Base-by-base conservation (phyloP, 805 yeast genomes). In the Komagataella pastoris region DNA sequence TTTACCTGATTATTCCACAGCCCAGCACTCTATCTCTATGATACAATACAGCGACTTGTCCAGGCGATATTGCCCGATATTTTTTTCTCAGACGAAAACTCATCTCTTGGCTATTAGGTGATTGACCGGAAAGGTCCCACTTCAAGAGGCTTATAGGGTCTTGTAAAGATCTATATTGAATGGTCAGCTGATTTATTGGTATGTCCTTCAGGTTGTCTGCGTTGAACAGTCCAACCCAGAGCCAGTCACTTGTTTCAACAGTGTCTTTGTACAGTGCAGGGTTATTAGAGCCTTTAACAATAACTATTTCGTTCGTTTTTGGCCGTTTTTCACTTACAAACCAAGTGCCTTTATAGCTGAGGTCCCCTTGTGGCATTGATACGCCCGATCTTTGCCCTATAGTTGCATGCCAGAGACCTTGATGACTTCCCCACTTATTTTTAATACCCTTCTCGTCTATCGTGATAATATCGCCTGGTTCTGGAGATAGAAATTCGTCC, bases 351-450 rank as follows among this genome's bases (percentile, higher is more conserved):
- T 76, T 71, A 57, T 76, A 81, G 5, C 65, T 62, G 0, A 90
- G 90, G 57, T 85, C 82, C 0, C 90, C 91, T 63, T 93, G 98
- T 0, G 97, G 97, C 86, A 91, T 77, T 0, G 88, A 75, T 1
- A 89, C 66, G 3, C 90, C 81, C 17, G 83, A 75, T 55, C 82
- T 78, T 66, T 93, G 98, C 0, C 99, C 99, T 19, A 91, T 80
- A 0, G 99, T 93, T n/a, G 88, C 91, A 48, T 85, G 80, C 98
- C 98, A 93, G 7, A 93, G 63, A 0, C 99, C 99, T 24, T 75
- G 68, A 64, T 93, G 99, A 49, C 65, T 59, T 0, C 97, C 98
- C 79, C 93, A 88, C 0, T 79, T 72, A 50, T 67, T 69, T 3
- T 95, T 95, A 14, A 30, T 7, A 8, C 40, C 40, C 7, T 14